Conservation (phyloP, 768 basidiomycete genomes). For the Boletus coccyginus region DNA sequence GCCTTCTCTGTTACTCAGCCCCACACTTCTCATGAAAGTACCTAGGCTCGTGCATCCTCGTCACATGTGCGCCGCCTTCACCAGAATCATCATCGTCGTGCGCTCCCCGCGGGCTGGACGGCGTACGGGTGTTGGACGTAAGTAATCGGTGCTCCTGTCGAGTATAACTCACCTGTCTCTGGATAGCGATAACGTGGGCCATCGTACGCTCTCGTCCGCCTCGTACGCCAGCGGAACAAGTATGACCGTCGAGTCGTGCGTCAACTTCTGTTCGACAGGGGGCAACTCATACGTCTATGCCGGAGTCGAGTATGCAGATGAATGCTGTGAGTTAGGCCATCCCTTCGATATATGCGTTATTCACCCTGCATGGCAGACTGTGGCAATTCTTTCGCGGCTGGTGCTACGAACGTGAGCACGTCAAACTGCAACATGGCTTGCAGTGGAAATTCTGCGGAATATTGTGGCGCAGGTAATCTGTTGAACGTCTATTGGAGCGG, state of each 20-base stretch:
- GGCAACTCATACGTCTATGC: conserved; percentile 52
- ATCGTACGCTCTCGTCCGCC: conserved; percentile 55
- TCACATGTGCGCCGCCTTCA: background rate
- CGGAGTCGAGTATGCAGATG: conserved; percentile 64
- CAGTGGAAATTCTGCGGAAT: conserved; percentile 53
- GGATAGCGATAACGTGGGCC: conserved; percentile 51
- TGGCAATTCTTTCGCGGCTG: conserved; percentile 50
- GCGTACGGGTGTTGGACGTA: conserved; percentile 63
- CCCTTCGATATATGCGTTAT: background rate
- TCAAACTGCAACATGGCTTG: conserved; percentile 64
- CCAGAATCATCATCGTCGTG: conserved; percentile 8
- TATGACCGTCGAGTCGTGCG: conserved; percentile 63
- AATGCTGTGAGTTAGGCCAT: conserved; percentile 50
- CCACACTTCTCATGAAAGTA: conserved; percentile 1
- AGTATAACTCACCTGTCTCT: conserved; percentile 6
- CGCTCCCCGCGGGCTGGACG: conserved; percentile 54
- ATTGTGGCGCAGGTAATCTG: conserved; percentile 57
- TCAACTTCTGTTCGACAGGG: conserved; percentile 40
- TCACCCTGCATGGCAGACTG: conserved; percentile 46
- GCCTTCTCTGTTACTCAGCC: background rate
- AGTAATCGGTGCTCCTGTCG: conserved; percentile 15
- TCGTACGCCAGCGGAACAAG: conserved; percentile 41
- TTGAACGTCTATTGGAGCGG: conserved; percentile 69
- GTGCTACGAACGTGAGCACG: conserved; percentile 41
- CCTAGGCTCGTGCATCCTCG: conserved; percentile 9